A percentile compares a stretch with the other conserved stretches of the same genome.
Conservation (phyloP, 345 rosid species). For the Corymbia maculata region DNA sequence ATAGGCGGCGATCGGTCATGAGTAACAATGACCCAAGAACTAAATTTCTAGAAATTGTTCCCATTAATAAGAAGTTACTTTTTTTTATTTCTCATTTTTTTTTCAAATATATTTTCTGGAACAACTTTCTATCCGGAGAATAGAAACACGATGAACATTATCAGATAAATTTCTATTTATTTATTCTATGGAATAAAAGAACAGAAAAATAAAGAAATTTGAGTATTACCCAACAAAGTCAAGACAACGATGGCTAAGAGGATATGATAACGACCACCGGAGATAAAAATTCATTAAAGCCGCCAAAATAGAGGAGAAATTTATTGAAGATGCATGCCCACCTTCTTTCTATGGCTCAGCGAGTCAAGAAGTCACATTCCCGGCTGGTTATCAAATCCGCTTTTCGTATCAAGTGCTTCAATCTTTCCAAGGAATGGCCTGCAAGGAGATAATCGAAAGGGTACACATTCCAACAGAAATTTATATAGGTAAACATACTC, state of each 20-base stretch:
- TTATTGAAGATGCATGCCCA: neutral
- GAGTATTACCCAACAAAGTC: too few relatives aligned
- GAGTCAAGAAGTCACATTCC: neutral
- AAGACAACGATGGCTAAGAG: neutral
- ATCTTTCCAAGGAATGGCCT: neutral
- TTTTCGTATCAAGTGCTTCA: neutral
- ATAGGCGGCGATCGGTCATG: too few relatives aligned
- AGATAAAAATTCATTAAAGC: neutral
- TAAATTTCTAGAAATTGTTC: too few relatives aligned
- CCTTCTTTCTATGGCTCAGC: neutral
- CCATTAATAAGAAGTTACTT: too few relatives aligned
- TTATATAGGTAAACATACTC: neutral
- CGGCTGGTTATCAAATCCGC: neutral
- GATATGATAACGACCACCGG: neutral
- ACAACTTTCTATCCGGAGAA: too few relatives aligned
- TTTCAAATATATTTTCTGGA: too few relatives aligned
- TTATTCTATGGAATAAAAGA: neutral
- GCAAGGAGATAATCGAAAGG: neutral
- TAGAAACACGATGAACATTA: too few relatives aligned
- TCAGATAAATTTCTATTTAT: too few relatives aligned
- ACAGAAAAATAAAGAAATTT: too few relatives aligned
- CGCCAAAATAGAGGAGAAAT: neutral
- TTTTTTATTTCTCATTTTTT: too few relatives aligned
- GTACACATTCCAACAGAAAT: neutral
- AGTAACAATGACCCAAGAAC: too few relatives aligned